These are phyloP conservation scores for Cylindrotheca closterium DNA, from an alignment of 108 stramenopile species.

Conservation along the genomic window DNA sequence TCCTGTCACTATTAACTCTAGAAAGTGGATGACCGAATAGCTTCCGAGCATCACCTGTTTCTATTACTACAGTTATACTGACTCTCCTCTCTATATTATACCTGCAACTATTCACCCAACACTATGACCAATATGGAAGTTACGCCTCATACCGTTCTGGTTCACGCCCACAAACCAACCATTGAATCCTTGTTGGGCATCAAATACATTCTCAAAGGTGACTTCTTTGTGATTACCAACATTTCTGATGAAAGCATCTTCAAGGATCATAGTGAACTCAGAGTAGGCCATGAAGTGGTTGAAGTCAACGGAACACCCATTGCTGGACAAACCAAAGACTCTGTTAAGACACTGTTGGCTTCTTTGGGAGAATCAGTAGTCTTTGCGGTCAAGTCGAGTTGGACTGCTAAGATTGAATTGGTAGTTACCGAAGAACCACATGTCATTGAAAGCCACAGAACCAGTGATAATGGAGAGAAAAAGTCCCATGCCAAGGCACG, in stretches of 20 bases:
- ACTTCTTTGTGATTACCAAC: background rate
- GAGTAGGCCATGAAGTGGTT: background rate
- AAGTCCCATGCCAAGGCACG: background rate
- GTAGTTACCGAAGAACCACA: background rate
- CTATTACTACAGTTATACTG: no score
- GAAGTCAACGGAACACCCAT: background rate
- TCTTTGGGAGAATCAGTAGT: background rate
- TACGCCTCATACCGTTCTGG: background rate
- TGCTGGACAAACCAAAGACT: background rate
- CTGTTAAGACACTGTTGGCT: background rate
- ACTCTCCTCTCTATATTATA: no score
- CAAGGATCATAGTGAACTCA: background rate
- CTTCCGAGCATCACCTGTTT: no score
- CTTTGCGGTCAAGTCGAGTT: background rate
- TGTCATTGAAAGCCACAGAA: background rate
- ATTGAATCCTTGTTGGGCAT: background rate
- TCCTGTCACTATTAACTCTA: no score
- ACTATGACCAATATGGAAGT: no score
- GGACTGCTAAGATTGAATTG: background rate
- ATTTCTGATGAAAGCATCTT: background rate
- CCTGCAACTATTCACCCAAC: no score
- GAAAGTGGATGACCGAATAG: no score
- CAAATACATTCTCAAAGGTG: background rate
- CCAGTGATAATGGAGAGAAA: background rate
- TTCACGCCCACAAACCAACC: background rate